A percentile compares a stretch with the other conserved stretches of the same genome.
These are phyloP conservation scores for Exophiala calicioides DNA, from an alignment of 2,329 filamentous ascomycete species.

Conservation along the genomic window DNA sequence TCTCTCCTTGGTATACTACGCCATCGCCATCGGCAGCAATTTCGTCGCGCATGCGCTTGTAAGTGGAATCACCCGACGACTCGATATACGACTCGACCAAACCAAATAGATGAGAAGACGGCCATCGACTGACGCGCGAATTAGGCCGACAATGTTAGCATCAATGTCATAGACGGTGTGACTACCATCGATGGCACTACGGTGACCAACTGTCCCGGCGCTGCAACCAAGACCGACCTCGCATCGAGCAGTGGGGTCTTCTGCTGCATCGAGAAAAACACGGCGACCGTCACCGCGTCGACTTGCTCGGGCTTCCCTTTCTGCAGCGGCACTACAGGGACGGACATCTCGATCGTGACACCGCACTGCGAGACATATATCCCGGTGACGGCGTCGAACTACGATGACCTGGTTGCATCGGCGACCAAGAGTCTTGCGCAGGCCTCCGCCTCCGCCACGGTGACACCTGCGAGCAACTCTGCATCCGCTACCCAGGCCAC, in stretches of 20 bases:
- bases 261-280: conserved; percentile 2
- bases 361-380: background rate
- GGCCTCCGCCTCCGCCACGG: background rate
- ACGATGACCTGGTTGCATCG: background rate
- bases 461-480: background rate
- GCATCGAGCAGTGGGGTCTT: background rate
- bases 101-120: too few species aligned
- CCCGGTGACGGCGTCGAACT: conserved; percentile 5
- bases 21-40: too few species aligned
- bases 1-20: too few species aligned
- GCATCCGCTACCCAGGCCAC: background rate
- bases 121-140: too few species aligned
- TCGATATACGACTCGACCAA: too few species aligned
- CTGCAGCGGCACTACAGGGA: background rate
- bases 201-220: conserved; percentile 1
- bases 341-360: background rate
- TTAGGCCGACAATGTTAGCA: too few species aligned
- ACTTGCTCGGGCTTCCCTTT: conserved; percentile 3
- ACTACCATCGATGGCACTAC: background rate
- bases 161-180: background rate
- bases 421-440: background rate
- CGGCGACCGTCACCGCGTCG: background rate
- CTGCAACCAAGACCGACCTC: background rate
- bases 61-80: too few species aligned
- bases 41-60: too few species aligned